Evolutionary conservation across 23 red algal species (phyloP).

Genomic region (Agarophyton chilense): DNA sequence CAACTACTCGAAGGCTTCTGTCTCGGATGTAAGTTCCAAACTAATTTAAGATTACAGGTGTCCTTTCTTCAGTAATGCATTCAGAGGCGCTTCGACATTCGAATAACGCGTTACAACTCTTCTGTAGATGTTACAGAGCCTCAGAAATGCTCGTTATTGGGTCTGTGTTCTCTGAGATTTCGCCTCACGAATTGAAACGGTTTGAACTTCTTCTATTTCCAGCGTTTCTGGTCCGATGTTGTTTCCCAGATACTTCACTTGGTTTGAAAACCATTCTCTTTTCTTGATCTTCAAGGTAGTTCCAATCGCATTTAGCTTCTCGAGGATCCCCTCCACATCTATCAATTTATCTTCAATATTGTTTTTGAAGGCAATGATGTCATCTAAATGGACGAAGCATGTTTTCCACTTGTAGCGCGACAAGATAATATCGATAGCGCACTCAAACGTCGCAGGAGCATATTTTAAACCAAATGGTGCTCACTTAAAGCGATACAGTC

Average conservation of each 20-base stretch:
- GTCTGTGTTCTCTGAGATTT: background rate
- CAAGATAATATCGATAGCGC: conserved; percentile 36
- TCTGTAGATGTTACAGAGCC: background rate
- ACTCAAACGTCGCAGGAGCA: conserved; percentile 30
- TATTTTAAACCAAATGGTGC: conserved; percentile 20
- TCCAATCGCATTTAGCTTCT: background rate
- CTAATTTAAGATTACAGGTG: background rate
- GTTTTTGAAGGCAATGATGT: background rate
- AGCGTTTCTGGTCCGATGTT: background rate
- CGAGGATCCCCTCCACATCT: background rate
- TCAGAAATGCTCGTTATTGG: background rate
- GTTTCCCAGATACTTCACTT: conserved; percentile 13
- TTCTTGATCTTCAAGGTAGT: conserved; percentile 22
- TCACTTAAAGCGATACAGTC: background rate
- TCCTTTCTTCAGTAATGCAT: background rate
- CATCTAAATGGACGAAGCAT: background rate
- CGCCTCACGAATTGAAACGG: background rate
- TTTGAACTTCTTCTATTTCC: conserved; percentile 21
- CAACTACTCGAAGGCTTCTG: conserved; percentile 16
- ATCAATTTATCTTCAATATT: background rate
- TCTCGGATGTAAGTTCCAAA: background rate
- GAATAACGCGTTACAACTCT: background rate
- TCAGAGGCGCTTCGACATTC: background rate
- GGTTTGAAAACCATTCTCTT: background rate
- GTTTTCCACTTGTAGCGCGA: background rate